Conservation (phyloP, 257 asterid species). For the Solanum rostratum region DNA sequence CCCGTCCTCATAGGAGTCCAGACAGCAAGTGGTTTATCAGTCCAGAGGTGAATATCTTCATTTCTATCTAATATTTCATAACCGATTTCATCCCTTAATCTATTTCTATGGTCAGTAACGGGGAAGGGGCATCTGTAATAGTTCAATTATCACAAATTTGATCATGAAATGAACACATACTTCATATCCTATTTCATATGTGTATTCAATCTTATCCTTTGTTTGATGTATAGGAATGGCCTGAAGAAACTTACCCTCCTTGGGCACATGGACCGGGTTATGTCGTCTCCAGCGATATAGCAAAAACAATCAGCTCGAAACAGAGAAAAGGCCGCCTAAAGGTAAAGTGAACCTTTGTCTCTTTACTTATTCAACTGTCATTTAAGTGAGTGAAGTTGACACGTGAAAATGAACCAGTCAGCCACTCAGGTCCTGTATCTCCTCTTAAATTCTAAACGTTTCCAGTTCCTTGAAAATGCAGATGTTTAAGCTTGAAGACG, state of each 20-base stretch:
- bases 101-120: neutral
- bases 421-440: neutral
- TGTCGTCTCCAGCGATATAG: slow-evolving; percentile 71
- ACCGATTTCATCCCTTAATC: neutral
- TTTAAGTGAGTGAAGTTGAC: neutral
- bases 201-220: slow-evolving; percentile 3
- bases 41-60: slow-evolving; percentile 51
- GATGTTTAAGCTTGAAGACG: slow-evolving; percentile 97
- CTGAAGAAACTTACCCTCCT: slow-evolving; percentile 76
- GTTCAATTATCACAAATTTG: neutral
- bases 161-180: neutral
- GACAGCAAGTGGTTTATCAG: slow-evolving; percentile 97
- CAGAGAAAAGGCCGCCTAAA: slow-evolving; percentile 52
- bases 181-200: neutral
- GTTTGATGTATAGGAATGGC: slow-evolving; percentile 66
- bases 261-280: slow-evolving; percentile 98
- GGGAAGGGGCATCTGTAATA: neutral
- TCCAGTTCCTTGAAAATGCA: slow-evolving; percentile 9
- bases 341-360: slow-evolving; percentile 20
- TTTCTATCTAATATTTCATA: neutral
- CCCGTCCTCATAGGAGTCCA: slow-evolving; percentile 69
- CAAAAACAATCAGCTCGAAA: slow-evolving; percentile 50
- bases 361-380: neutral
- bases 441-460: neutral
- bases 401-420: neutral